Evolutionary conservation across 495 filamentous ascomycete genomes (phyloP).

Genomic region (Penicillium chermesinum): DNA sequence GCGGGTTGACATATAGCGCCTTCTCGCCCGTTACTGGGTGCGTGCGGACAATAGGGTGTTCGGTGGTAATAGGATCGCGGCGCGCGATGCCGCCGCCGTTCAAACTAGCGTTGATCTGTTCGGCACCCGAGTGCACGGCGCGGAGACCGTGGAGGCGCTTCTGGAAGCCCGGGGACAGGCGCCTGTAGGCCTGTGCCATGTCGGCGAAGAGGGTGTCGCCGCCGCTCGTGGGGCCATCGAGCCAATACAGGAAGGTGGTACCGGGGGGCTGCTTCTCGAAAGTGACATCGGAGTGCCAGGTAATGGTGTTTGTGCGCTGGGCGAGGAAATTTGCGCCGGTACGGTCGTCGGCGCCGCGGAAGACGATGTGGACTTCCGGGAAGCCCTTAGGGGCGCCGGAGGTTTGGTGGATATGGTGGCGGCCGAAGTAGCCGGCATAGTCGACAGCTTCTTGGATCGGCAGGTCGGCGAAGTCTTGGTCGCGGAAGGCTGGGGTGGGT

Average conservation of each 20-base stretch:
- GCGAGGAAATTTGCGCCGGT: conserved; percentile 46
- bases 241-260: conserved; percentile 58
- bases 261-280: conserved; percentile 63
- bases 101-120: conserved; percentile 47
- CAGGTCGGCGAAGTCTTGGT: conserved; percentile 55
- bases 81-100: conserved; percentile 48
- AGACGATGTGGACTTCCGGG: conserved; percentile 58
- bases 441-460: conserved; percentile 53
- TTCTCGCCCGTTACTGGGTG: conserved; percentile 68
- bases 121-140: conserved; percentile 53
- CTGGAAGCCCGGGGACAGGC: conserved; percentile 52
- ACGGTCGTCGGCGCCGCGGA: conserved; percentile 51
- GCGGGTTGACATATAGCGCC: conserved; percentile 77
- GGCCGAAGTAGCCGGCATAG: conserved; percentile 57
- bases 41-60: conserved; percentile 57
- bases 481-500: conserved; percentile 46
- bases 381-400: conserved; percentile 55
- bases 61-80: conserved; percentile 49
- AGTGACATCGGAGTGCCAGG: conserved; percentile 63
- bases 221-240: conserved; percentile 55
- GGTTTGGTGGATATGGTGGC: conserved; percentile 59
- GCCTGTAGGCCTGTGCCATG: conserved; percentile 52
- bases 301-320: conserved; percentile 51
- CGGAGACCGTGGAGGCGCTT: conserved; percentile 54
- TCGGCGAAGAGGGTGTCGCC: conserved; percentile 63